A percentile compares a stretch with the other conserved stretches of the same genome.
phyloP scores from a whole-genome alignment of 2,329 filamentous ascomycete genomes.

The Neonectria sp. region DNA sequence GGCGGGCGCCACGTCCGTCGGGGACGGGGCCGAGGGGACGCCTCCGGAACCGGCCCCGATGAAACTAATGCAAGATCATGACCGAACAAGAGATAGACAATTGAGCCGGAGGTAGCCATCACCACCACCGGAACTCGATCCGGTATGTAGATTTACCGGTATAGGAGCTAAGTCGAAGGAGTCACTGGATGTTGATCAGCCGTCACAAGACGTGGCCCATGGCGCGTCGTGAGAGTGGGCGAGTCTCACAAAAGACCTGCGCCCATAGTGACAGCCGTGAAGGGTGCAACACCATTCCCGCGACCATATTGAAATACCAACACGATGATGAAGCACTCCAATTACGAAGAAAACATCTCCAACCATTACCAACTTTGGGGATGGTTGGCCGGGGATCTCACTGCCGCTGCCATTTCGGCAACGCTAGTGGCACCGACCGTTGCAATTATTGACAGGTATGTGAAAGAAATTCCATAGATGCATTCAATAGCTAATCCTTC shows the following conservation, averaged over 20 bases:
- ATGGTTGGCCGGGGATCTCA: slow-evolving; percentile 42
- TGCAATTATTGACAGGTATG: slow-evolving; percentile 48
- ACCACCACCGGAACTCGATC: slow-evolving; percentile 31
- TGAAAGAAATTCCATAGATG: neutral
- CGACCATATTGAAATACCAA: neutral
- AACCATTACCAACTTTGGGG: slow-evolving; percentile 33
- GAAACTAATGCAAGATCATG: slow-evolving; percentile 6
- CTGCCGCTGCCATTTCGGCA: slow-evolving; percentile 47
- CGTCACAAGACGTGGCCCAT: neutral
- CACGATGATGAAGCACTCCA: slow-evolving; percentile 34
- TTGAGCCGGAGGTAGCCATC: slow-evolving; percentile 22
- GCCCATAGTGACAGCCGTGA: neutral
- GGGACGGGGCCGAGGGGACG: slow-evolving; percentile 24
- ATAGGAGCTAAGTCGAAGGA: neutral
- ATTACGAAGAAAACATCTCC: slow-evolving; percentile 12
- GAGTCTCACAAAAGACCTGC: neutral
- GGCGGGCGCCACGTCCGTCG: slow-evolving; percentile 19
- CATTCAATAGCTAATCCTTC: neutral
- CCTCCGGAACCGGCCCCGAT: slow-evolving; percentile 28
- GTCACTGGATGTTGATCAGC: neutral
- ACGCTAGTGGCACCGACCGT: slow-evolving; percentile 48
- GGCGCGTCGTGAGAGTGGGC: neutral
- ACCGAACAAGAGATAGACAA: neutral
- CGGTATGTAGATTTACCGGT: slow-evolving; percentile 18
- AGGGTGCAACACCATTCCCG: neutral